Conservation (phyloP, 1,284 basidiomycete genomes). For the Cryptococcus floricola region DNA sequence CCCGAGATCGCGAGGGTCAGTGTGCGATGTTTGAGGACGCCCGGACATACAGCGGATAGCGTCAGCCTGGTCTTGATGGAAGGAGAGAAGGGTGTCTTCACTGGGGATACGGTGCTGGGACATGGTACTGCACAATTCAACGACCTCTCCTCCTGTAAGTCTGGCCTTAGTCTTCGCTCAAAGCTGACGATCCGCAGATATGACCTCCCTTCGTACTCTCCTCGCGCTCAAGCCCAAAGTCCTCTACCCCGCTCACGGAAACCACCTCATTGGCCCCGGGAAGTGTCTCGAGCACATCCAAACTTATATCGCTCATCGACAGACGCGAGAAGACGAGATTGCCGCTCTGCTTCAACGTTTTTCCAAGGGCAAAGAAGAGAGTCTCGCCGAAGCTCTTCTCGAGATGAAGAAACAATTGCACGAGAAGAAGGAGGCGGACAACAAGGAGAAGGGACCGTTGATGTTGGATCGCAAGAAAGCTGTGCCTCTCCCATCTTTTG, state of each 20-base stretch:
- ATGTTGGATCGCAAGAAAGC: constrained; percentile 14
- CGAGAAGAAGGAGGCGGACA: constrained; percentile 11
- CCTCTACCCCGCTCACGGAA: constrained; percentile 88
- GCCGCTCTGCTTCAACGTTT: constrained; percentile 18
- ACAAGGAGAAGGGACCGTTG: constrained; percentile 10
- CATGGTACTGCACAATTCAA: constrained; percentile 88
- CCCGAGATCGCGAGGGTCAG: constrained; percentile 37
- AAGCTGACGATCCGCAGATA: constrained; percentile 21
- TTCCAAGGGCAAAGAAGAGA: neutral
- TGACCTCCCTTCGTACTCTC: constrained; percentile 39
- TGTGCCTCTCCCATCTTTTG: constrained; percentile 8
- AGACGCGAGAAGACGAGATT: constrained; percentile 77
- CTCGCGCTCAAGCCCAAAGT: constrained; percentile 37
- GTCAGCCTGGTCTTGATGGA: constrained; percentile 64
- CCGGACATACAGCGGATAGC: constrained; percentile 88
- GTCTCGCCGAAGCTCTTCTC: constrained; percentile 1
- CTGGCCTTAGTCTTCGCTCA: constrained; percentile 49
- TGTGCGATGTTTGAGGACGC: constrained; percentile 72
- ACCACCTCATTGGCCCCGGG: constrained; percentile 55
- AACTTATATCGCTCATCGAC: constrained; percentile 74
- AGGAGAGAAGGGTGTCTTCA: constrained; percentile 66
- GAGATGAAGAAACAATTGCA: constrained; percentile 10
- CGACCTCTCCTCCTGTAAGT: constrained; percentile 69
- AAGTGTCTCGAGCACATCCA: constrained; percentile 52
- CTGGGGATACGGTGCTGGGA: constrained; percentile 86